Conservation (phyloP, 2,329 filamentous ascomycete species). For the Akanthomyces dipterigenus region DNA sequence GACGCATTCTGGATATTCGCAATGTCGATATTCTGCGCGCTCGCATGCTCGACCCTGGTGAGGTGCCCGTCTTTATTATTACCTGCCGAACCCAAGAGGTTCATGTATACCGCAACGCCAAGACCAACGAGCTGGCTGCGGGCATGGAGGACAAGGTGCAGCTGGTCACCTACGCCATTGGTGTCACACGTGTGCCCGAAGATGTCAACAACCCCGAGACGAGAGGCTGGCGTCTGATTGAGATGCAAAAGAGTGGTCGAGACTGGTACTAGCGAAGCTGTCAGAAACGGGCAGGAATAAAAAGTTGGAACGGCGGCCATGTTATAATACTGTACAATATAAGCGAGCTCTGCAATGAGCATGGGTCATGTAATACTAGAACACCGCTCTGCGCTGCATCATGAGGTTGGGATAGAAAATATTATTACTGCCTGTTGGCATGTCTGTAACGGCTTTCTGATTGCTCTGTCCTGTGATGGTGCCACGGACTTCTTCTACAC, state of each 20-base stretch:
- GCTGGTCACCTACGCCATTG: constrained; percentile 95
- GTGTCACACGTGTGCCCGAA: constrained; percentile 86
- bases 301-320: background rate
- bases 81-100: constrained; percentile 96
- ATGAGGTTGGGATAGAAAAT: constrained; percentile 8
- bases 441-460: background rate
- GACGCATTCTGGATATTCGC: constrained; percentile 89
- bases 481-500: background rate
- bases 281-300: background rate
- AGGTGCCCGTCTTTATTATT: constrained; percentile 93
- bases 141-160: constrained; percentile 99
- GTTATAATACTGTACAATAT: constrained; percentile 11
- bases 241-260: constrained; percentile 95
- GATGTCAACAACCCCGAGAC: constrained; percentile 97
- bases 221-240: constrained; percentile 92
- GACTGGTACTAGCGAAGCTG: constrained; percentile 59
- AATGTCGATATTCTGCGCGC: constrained; percentile 84
- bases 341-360: constrained; percentile 5
- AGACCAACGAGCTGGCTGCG: constrained; percentile 81
- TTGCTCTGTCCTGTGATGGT: background rate
- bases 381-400: constrained; percentile 10
- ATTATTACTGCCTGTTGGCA: background rate
- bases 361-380: constrained; percentile 7
- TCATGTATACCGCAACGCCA: constrained; percentile 90
- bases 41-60: constrained; percentile 74